phyloP scores from a whole-genome alignment of 345 rosid genomes.

The Conringia planisiliqua region DNA sequence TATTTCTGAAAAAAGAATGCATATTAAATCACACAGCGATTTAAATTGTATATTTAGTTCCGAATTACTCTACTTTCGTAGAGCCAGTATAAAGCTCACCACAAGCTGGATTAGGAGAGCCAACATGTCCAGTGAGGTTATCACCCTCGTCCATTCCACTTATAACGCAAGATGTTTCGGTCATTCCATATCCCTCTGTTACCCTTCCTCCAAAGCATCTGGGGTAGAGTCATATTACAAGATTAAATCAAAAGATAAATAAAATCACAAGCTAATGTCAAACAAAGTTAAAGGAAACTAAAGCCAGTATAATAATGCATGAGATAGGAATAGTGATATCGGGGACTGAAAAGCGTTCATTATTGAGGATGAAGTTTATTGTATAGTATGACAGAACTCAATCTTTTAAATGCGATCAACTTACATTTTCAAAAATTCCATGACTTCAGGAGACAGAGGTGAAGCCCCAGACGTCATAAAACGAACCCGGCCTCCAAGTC shows the following conservation, averaged over 20 bases:
- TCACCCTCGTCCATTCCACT: slow-evolving; percentile 37
- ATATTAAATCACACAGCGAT: not conserved
- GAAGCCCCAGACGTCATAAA: slow-evolving; percentile 86
- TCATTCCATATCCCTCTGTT: slow-evolving; percentile 41
- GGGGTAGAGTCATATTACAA: slow-evolving; percentile 17
- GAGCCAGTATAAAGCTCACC: slow-evolving; percentile 53
- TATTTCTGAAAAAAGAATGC: slow-evolving; percentile 54
- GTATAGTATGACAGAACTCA: not conserved
- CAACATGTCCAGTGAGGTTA: slow-evolving; percentile 80
- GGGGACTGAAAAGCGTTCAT: slow-evolving; percentile 3
- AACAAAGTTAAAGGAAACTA: slow-evolving; percentile 4
- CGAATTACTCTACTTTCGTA: not conserved
- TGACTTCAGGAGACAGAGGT: slow-evolving; percentile 93
- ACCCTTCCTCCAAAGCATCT: slow-evolving; percentile 81
- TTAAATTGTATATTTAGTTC: not conserved
- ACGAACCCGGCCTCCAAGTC: slow-evolving; percentile 93
- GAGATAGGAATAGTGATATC: not conserved
- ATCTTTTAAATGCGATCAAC: slow-evolving; percentile 26
- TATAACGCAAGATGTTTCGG: slow-evolving; percentile 41
- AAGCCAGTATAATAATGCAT: not conserved
- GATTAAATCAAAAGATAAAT: not conserved
- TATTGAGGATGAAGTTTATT: not conserved
- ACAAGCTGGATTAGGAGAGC: slow-evolving; percentile 91
- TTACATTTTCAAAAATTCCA: slow-evolving; percentile 91
- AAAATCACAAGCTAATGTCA: not conserved